Evolutionary conservation across 2,329 filamentous ascomycete species (phyloP).

Genomic region (Pseudogymnoascus destructans): DNA sequence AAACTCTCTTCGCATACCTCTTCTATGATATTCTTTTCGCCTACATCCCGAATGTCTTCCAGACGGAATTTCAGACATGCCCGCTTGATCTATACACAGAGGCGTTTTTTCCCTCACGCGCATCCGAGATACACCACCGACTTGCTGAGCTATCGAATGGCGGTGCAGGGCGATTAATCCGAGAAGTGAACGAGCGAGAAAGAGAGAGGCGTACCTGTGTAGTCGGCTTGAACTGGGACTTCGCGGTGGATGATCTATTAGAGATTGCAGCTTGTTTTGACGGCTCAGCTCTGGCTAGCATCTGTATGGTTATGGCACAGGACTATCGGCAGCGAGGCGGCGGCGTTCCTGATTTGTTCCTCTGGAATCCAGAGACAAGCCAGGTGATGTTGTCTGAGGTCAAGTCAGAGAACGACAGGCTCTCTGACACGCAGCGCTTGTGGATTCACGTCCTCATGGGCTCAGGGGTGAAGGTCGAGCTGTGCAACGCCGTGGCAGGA

Average conservation of each 20-base stretch:
- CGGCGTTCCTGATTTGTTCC: constrained; percentile 82
- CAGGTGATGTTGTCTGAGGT: constrained; percentile 58
- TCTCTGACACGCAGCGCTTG: constrained; percentile 90
- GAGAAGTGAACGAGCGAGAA: constrained; percentile 54
- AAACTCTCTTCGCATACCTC: constrained; percentile 81
- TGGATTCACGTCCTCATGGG: constrained; percentile 91
- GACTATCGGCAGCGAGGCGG: constrained; percentile 80
- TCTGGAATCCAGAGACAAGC: constrained; percentile 46
- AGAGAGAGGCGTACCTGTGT: constrained; percentile 64
- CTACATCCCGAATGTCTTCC: constrained; percentile 93
- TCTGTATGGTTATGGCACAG: constrained; percentile 91
- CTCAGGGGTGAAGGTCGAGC: constrained; percentile 73
- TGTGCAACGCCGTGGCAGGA: constrained; percentile 46
- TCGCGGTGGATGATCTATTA: constrained; percentile 61
- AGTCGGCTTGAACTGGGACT: constrained; percentile 88
- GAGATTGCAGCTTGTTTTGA: constrained; percentile 70
- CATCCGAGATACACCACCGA: constrained; percentile 77
- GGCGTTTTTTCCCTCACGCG: constrained; percentile 74
- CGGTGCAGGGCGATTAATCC: constrained; percentile 52
- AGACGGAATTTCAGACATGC: constrained; percentile 88
- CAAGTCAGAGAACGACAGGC: constrained; percentile 76
- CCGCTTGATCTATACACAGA: constrained; percentile 89
- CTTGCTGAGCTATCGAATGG: constrained; percentile 83
- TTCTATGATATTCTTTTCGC: constrained; percentile 90
- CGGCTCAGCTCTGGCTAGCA: constrained; percentile 63